Conservation (phyloP, 805 yeast species). For the Candida wancherniae region DNA sequence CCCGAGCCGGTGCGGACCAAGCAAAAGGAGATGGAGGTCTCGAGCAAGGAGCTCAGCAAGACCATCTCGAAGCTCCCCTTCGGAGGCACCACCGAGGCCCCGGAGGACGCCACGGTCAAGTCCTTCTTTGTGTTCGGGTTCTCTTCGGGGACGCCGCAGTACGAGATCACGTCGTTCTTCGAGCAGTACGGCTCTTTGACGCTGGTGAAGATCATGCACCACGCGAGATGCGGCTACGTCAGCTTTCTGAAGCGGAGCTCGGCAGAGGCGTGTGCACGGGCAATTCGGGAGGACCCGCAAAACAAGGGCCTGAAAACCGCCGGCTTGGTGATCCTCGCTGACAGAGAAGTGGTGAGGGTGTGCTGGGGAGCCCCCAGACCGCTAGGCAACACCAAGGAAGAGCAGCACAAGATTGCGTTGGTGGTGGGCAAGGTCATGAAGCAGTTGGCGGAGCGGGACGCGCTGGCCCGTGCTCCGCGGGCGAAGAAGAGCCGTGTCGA, state of each 20-base stretch:
- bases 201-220: slow-evolving; percentile 48
- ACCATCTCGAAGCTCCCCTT: slow-evolving; percentile 62
- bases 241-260: slow-evolving; percentile 44
- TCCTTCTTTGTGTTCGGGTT: slow-evolving; percentile 76
- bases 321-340: slow-evolving; percentile 29
- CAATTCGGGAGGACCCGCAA: slow-evolving; percentile 21
- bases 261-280: slow-evolving; percentile 44
- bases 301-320: slow-evolving; percentile 26
- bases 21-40: slow-evolving; percentile 39
- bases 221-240: slow-evolving; percentile 61
- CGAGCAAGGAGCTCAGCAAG: slow-evolving; percentile 26
- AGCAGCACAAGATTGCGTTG: slow-evolving; percentile 43
- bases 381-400: slow-evolving; percentile 40
- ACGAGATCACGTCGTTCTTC: slow-evolving; percentile 49
- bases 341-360: slow-evolving; percentile 44
- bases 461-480: slow-evolving; percentile 1
- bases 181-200: slow-evolving; percentile 43
- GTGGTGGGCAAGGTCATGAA: slow-evolving; percentile 51
- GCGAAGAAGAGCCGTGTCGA: background rate
- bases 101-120: slow-evolving; percentile 37
- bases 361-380: slow-evolving; percentile 50
- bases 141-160: slow-evolving; percentile 61
- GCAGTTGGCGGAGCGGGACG: slow-evolving; percentile 44
- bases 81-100: slow-evolving; percentile 45
- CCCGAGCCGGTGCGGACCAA: slow-evolving; percentile 7